Conservation (phyloP, 805 yeast species). For the Nakazawaea pomicola region DNA sequence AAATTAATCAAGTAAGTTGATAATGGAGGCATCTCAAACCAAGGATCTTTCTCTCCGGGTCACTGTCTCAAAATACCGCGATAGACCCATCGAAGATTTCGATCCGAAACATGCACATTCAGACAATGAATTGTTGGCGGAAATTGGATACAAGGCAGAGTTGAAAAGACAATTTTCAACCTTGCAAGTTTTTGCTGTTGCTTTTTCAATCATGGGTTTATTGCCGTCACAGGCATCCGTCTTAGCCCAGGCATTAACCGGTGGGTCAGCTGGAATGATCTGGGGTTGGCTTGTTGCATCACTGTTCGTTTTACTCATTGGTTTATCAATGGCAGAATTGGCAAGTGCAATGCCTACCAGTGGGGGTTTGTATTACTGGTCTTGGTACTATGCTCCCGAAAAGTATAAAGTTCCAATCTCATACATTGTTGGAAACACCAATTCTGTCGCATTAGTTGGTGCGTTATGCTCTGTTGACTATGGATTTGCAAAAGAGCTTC, state of each 20-base stretch:
- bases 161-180: conserved; percentile 56
- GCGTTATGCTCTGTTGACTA: conserved; percentile 66
- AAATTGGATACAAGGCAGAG: conserved; percentile 70
- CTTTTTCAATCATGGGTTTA: conserved; percentile 69
- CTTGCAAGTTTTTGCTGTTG: conserved; percentile 63
- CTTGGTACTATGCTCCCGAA: conserved; percentile 61
- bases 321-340: conserved; percentile 58
- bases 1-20: too few relatives aligned
- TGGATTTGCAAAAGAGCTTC: conserved; percentile 57
- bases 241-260: conserved; percentile 45
- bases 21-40: background rate
- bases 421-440: conserved; percentile 62
- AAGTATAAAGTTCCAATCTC: conserved; percentile 45
- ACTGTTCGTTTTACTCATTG: conserved; percentile 50
- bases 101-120: conserved; percentile 7
- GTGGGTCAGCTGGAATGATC: conserved; percentile 60
- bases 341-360: conserved; percentile 71
- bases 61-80: conserved; percentile 10
- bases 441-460: conserved; percentile 61
- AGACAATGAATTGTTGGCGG: conserved; percentile 34
- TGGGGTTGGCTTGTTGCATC: conserved; percentile 74
- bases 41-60: conserved; percentile 8
- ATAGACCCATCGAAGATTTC: background rate
- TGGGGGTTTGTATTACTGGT: conserved; percentile 71
- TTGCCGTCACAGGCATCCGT: conserved; percentile 60